Base-by-base conservation (phyloP, 2,329 filamentous ascomycete genomes). In the Hymenoscyphus fraxineus region DNA sequence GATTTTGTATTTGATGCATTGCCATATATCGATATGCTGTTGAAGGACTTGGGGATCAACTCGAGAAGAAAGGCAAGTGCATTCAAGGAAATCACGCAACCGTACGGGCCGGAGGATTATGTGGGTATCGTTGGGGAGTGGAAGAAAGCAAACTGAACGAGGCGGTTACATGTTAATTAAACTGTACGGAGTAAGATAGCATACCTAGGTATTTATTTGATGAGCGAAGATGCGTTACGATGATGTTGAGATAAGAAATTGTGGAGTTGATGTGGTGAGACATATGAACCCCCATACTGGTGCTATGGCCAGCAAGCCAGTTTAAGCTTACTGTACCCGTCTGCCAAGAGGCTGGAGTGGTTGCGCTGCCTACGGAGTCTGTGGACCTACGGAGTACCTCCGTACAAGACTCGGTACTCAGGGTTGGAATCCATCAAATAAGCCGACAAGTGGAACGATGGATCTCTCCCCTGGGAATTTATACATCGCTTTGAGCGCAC, bases 1-100 rank as follows among this genome's bases (percentile, higher is more conserved):
- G 89, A 91, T 73, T 88, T 93, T 68, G 87, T 91, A 19, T 93
- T 94, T 72, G 91, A 95, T 74, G 83, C 83, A 0, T 74, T 94
- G 62, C 89, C 89, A 3, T 95, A 92, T 65, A 74, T 92, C 19
- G 90, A 93, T 75, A 71, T 88, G 71, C 74, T 94, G 72, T 73
- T 91, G 65, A 77, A 78, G 4, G 90, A 94, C 74, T 71, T 93
- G 63, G 88, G 85, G 0, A 75, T 93, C 62, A 77, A 81, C 19
- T 78, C 78, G 15, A 79, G 83, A 68, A 78, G 85, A 40, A 89
- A 89, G 77, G 66, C 68, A 12, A 80, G 83, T 0, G 79, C 71
- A 61, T 70, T 73, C 63, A 70, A 62, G 44, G 79, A 81, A 58
- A 74, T 81, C 31, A 79, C 79, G 66, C 69, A 75, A 63, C 76